Evolutionary conservation across 176 grass and related monocot genomes (phyloP), one percentile per base, ranked within the genome.

Genomic region (Cocos nucifera): DNA sequence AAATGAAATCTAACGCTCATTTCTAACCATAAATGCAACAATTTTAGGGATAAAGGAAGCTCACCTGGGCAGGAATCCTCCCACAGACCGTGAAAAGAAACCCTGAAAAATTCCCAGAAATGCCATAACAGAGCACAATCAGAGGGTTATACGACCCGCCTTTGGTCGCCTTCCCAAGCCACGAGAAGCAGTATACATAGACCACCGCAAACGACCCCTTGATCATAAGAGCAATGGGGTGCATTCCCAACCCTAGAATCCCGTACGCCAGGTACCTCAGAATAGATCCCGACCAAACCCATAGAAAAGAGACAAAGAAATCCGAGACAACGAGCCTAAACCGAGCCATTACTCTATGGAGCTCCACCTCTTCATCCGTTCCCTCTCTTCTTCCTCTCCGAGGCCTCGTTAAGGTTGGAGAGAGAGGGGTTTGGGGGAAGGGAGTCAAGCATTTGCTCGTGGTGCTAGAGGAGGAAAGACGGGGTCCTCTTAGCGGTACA

Each of bases 61-160:
- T 22, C 24, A 71, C 69, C 69, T 71, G 69, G 9, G 69, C 56
- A 28, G 69, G 69, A 50, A 71, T 71, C 48, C 69, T 60, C 28
- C 21, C 56, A 29, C 59, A 61, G 32, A 71, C 69, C 3, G 27
- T 57, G 23, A 51, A 71, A 5, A 71, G 39, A 22, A 71, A 71
- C 22, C 22, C 69, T 44, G 21, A 12, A 3, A 71, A 71, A 52
- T 60, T 57, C 44, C 39, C 69, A 60, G 24, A 71, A 29, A 71
- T 51, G 8, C 35, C 69, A 60, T 60, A 51, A 23, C 69, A 60
- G 39, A 71, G 69, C 26, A 71, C 56, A 6, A 71, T 49, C 56
- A 71, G 49, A 51, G 69, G 69, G 29, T 71, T 71, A 52, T 71
- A 71, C 10, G 69, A 60, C 6, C 69, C 69, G n/a, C 69, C 69